Evolutionary conservation across 441 rosid species (phyloP).

Genomic region (Populus trichocarpa): DNA sequence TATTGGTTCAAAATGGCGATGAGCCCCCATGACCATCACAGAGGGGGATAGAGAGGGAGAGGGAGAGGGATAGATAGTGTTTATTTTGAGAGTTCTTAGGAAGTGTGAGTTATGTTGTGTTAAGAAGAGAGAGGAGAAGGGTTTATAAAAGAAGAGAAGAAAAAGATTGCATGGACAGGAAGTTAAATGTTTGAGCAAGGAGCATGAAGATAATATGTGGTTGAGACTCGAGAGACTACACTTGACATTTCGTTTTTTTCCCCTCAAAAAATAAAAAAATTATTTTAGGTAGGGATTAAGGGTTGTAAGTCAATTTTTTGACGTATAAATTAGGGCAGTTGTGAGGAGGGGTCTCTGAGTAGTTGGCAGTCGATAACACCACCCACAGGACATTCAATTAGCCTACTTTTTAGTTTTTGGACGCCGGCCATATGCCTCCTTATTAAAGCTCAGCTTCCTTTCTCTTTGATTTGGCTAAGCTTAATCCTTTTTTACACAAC

Average conservation of each 20-base stretch:
- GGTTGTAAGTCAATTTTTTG: background rate
- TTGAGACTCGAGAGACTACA: background rate
- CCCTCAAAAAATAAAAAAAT: background rate
- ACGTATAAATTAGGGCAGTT: constrained; percentile 34
- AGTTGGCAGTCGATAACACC: constrained; percentile 47
- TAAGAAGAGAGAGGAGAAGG: constrained; percentile 1
- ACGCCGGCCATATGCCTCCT: constrained; percentile 31
- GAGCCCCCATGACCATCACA: constrained; percentile 48
- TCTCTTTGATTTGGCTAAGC: background rate
- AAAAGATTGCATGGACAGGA: background rate
- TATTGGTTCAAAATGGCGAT: constrained; percentile 45
- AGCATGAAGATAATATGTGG: constrained; percentile 20
- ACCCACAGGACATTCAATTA: constrained; percentile 50
- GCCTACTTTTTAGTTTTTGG: constrained; percentile 48
- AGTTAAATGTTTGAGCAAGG: background rate
- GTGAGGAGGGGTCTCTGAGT: constrained; percentile 34
- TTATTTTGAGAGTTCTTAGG: background rate
- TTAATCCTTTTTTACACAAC: background rate
- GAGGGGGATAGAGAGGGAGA: background rate
- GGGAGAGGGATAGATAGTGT: background rate
- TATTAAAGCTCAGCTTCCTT: background rate
- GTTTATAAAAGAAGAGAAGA: constrained; percentile 22
- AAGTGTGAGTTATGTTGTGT: background rate
- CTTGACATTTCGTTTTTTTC: background rate
- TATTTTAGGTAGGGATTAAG: background rate